phyloP scores from a whole-genome alignment of 768 basidiomycete species.

The Auricularia sp. region DNA sequence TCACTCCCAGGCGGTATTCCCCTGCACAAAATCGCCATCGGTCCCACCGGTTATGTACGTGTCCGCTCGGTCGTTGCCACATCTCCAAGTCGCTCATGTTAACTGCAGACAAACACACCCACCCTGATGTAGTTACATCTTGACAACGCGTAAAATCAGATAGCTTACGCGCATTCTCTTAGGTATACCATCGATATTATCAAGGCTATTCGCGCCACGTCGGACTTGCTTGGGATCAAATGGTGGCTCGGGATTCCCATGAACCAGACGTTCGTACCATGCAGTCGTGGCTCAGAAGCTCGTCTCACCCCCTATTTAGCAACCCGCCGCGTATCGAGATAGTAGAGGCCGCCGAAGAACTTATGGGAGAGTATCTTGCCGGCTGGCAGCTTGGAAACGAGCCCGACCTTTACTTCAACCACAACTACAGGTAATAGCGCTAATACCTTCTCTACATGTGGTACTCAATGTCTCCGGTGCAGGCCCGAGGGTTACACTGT shows the following conservation, averaged over 20 bases:
- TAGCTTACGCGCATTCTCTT: not conserved
- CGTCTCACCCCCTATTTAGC: slow-evolving; percentile 17
- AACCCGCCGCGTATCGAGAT: slow-evolving; percentile 26
- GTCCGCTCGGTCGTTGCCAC: not conserved
- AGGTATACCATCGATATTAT: slow-evolving; percentile 25
- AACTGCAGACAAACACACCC: slow-evolving; percentile 53
- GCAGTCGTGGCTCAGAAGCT: too few species aligned
- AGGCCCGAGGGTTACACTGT: slow-evolving; percentile 13
- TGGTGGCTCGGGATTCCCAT: slow-evolving; percentile 15
- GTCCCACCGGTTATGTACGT: not conserved
- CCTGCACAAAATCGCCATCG: slow-evolving; percentile 19
- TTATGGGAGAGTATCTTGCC: slow-evolving; percentile 4
- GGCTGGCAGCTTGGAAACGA: not conserved
- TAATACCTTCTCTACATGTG: too few species aligned
- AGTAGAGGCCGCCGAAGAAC: slow-evolving; percentile 14
- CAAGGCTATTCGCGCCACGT: slow-evolving; percentile 15
- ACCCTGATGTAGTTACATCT: slow-evolving; percentile 34
- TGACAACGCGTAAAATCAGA: too few species aligned
- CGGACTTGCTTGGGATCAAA: slow-evolving; percentile 19
- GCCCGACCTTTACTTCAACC: not conserved
- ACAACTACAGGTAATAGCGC: not conserved
- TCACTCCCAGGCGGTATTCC: slow-evolving; percentile 18
- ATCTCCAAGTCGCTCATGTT: slow-evolving; percentile 19
- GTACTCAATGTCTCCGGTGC: too few species aligned
- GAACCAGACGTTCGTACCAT: slow-evolving; percentile 14